Base-by-base conservation (phyloP, 139 green algal genomes). In the Volvox africanus region DNA sequence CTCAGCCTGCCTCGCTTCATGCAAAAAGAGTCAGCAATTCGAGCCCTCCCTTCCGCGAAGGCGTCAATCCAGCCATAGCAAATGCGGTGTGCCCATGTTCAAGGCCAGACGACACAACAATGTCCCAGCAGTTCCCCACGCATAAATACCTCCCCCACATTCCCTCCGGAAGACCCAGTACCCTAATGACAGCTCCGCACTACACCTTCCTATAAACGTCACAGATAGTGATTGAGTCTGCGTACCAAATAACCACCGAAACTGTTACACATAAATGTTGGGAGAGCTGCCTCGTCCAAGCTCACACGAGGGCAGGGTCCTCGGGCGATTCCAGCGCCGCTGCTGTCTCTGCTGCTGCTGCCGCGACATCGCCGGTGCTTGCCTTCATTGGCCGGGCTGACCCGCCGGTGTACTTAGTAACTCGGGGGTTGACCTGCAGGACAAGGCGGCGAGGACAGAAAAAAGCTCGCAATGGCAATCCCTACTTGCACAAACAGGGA, bases 401-500 rank as follows among this genome's bases (percentile, higher is more conserved):
- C 9, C 75, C 62, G 1, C 88, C 88, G 6, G 61, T 82, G 89
- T 87, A 93, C 50, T 90, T 67, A 0, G 86, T 89, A 50, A 94
- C 92, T 37, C 82, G 81, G 33, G 92, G 68, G 19, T 76, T 36
- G 9, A 93, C 91, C 65, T 91, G 84, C 37, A 55, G 37, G 14
- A 24, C 44, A 55, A 55, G 44, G 44, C 44, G 9, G 9, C 44
- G 44, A 55, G 44, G 9, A 55, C 9, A 5, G 9, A 9, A 55
- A 55, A 55, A 55, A 55, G 44, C 44, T 55, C 9, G 44, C 9
- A 14, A 55, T 9, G 9, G 44, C 9, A 9, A 55, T 55, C 44
- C 44, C 44, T 5, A 55, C 44, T 55, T 55, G 44, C 44, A 55
- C 9, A 55, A 55, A 55, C 44, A 55, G 44, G 44, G 9, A 55